phyloP scores from a whole-genome alignment of 1,284 basidiomycete species.

The Ceratobasidium sp. region DNA sequence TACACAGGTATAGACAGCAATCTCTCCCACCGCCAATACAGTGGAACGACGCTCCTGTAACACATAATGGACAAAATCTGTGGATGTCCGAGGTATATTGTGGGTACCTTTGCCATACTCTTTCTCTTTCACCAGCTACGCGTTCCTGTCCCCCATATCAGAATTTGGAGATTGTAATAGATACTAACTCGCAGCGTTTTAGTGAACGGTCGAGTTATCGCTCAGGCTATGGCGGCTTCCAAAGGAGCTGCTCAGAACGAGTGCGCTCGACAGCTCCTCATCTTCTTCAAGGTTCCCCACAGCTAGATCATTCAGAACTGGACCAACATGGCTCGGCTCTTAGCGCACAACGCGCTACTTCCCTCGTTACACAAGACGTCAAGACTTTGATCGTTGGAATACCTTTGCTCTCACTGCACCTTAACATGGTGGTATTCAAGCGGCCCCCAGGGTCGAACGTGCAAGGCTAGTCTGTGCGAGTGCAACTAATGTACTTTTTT shows the following conservation, averaged over 20 bases:
- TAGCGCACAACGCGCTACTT: too few species aligned
- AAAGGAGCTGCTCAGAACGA: slow-evolving; percentile 31
- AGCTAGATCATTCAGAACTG: neutral
- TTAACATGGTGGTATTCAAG: too few species aligned
- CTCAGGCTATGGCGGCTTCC: neutral
- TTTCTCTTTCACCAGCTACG: too few species aligned
- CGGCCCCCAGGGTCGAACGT: too few species aligned
- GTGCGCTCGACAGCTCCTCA: slow-evolving; percentile 28
- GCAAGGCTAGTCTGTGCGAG: too few species aligned
- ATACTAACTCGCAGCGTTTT: neutral
- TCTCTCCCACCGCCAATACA: slow-evolving; percentile 15
- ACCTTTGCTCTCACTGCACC: too few species aligned
- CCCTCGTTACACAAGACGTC: too few species aligned
- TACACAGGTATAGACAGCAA: slow-evolving; percentile 21
- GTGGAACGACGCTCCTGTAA: slow-evolving; percentile 5
- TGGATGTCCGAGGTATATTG: slow-evolving; percentile 16
- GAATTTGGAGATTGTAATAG: too few species aligned
- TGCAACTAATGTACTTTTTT: too few species aligned
- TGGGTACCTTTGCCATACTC: neutral
- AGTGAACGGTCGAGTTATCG: slow-evolving; percentile 21
- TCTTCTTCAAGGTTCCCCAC: slow-evolving; percentile 15
- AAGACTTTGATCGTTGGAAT: too few species aligned
- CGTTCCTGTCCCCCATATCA: too few species aligned
- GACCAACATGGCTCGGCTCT: neutral
- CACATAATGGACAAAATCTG: slow-evolving; percentile 12